Percentiles rank a stretch among this genome's conserved stretches.
Evolutionary conservation across 805 yeast genomes (phyloP).

Genomic region (Komagataella ulmi): DNA sequence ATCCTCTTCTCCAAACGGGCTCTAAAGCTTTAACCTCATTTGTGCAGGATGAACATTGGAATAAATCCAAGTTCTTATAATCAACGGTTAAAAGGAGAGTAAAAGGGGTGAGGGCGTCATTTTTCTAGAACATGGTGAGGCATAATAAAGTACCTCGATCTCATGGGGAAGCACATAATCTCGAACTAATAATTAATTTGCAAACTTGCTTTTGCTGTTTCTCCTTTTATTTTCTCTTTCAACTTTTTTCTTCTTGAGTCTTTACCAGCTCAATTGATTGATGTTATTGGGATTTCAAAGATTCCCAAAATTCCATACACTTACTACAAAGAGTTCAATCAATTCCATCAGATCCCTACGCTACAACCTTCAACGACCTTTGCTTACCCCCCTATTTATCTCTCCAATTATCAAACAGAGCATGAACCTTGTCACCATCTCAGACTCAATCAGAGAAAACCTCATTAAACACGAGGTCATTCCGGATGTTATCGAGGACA

Average conservation of each 20-base stretch:
- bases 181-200: neutral
- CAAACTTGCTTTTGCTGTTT: neutral
- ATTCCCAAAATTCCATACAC: neutral
- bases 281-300: neutral
- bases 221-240: neutral
- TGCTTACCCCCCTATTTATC: neutral
- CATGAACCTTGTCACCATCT: constrained; percentile 36
- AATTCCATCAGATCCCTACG: neutral
- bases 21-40: constrained; percentile 67
- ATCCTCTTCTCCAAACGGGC: constrained; percentile 86
- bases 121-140: neutral
- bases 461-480: constrained; percentile 32
- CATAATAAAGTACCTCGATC: neutral
- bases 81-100: neutral
- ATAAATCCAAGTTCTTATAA: constrained; percentile 16
- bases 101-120: neutral
- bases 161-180: neutral
- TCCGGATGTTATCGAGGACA: constrained; percentile 37
- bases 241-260: neutral
- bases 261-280: neutral
- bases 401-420: neutral
- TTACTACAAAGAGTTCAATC: neutral
- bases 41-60: constrained; percentile 82
- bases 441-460: constrained; percentile 40
- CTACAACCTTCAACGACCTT: neutral